These are phyloP conservation scores for Populus hybrid DNA, from an alignment of 441 rosid species.

Conservation along the genomic window DNA sequence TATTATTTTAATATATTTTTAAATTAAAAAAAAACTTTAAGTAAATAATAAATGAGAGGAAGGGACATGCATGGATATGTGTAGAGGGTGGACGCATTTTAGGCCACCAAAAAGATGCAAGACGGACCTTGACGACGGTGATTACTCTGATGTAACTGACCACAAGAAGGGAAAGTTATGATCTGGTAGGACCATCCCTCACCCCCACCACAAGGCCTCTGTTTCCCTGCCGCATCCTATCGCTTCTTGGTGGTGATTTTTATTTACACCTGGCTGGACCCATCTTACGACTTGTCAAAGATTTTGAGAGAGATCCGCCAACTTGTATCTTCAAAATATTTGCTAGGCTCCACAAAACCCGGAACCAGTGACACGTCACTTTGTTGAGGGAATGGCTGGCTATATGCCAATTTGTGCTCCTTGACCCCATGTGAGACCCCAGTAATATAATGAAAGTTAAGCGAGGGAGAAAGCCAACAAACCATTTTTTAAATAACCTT, in stretches of 20 bases:
- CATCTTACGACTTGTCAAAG: neutral
- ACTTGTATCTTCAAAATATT: neutral
- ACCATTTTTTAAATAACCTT: too few relatives aligned
- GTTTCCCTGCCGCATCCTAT: neutral
- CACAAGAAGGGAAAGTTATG: neutral
- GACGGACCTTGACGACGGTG: too few relatives aligned
- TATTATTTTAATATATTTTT: too few relatives aligned
- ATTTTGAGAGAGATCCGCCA: neutral
- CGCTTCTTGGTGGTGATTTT: neutral
- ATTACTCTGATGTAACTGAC: too few relatives aligned
- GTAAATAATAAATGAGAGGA: too few relatives aligned
- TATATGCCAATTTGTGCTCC: neutral
- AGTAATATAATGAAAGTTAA: too few relatives aligned
- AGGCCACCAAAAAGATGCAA: too few relatives aligned
- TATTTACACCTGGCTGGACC: neutral
- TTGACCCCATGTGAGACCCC: too few relatives aligned
- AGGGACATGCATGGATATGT: neutral
- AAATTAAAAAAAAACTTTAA: too few relatives aligned
- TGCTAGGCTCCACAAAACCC: slow-evolving; percentile 1
- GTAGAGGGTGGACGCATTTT: too few relatives aligned
- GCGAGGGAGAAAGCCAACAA: too few relatives aligned
- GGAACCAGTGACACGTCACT: neutral
- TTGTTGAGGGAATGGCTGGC: neutral
- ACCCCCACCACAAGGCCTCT: neutral
- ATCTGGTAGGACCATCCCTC: slow-evolving; percentile 6